Percentiles rank a stretch among this genome's conserved stretches.
phyloP scores from a whole-genome alignment of 2,329 filamentous ascomycete species.

The Fusarium tuaranense region DNA sequence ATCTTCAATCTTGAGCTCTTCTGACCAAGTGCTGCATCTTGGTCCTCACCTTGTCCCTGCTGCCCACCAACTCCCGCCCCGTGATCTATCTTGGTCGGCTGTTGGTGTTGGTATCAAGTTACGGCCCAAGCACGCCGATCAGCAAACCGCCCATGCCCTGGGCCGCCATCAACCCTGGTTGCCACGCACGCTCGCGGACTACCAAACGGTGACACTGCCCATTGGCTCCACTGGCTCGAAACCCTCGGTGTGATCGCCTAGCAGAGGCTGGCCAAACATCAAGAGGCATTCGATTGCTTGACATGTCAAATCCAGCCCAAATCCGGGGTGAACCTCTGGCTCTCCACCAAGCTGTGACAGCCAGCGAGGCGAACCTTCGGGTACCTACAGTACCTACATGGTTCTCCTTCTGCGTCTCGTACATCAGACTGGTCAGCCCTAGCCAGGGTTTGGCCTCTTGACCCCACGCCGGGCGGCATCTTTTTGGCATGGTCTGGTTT shows the following conservation, averaged over 20 bases:
- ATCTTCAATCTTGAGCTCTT: not conserved
- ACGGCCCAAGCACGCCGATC: slow-evolving; percentile 38
- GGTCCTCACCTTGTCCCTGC: slow-evolving; percentile 4
- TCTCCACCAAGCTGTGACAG: slow-evolving; percentile 43
- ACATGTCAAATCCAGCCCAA: slow-evolving; percentile 33
- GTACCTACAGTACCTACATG: slow-evolving; percentile 34
- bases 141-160: slow-evolving; percentile 17
- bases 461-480: slow-evolving; percentile 31
- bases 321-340: slow-evolving; percentile 40
- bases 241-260: slow-evolving; percentile 14
- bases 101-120: slow-evolving; percentile 36
- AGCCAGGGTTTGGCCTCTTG: slow-evolving; percentile 28
- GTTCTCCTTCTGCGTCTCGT: not conserved
- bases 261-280: slow-evolving; percentile 22
- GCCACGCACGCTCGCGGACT: slow-evolving; percentile 1
- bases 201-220: slow-evolving; percentile 6
- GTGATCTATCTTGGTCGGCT: slow-evolving; percentile 24
- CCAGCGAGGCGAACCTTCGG: slow-evolving; percentile 30
- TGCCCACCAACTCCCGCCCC: slow-evolving; percentile 28
- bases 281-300: slow-evolving; percentile 15
- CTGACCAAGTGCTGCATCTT: not conserved
- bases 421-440: slow-evolving; percentile 35
- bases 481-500: slow-evolving; percentile 24
- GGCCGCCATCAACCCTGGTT: slow-evolving; percentile 4
- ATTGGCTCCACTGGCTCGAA: slow-evolving; percentile 27